Percentiles rank a stretch among this genome's conserved stretches.
Conservation (phyloP, 2,329 filamentous ascomycete genomes). For the Arachnomyces sp. region DNA sequence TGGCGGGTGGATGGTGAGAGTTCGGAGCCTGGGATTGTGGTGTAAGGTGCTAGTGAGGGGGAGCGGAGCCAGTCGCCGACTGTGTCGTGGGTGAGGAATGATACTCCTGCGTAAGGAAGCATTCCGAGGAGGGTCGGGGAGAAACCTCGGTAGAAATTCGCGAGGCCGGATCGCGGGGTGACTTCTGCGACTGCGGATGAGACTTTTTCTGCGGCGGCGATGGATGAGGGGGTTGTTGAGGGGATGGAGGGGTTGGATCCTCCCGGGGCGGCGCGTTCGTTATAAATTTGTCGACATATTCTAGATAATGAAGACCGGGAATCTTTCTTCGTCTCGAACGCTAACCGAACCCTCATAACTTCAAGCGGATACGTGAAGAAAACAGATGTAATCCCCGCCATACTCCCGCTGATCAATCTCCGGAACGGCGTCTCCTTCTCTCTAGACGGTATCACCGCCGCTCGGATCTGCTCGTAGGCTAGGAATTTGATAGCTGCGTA, state of each 20-base stretch:
- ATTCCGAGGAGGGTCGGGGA: constrained; percentile 84
- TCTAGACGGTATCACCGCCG: constrained; percentile 61
- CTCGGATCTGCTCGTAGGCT: constrained; percentile 91
- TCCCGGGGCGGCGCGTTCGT: constrained; percentile 47
- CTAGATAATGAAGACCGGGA: constrained; percentile 61
- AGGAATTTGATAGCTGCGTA: constrained; percentile 98
- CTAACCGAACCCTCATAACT: constrained; percentile 82
- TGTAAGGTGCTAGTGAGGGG: constrained; percentile 60
- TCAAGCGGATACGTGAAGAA: constrained; percentile 96
- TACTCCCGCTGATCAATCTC: constrained; percentile 44
- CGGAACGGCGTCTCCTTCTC: constrained; percentile 73
- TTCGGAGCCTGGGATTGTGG: constrained; percentile 60
- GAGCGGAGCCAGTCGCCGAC: constrained; percentile 74
- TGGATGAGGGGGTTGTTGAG: constrained; percentile 26
- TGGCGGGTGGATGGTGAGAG: constrained; percentile 27
- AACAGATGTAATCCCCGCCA: constrained; percentile 73
- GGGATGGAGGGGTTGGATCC: constrained; percentile 11
- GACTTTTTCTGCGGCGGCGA: constrained; percentile 29
- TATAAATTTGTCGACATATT: constrained; percentile 81
- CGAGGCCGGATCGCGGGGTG: constrained; percentile 59
- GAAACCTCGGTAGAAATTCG: constrained; percentile 95
- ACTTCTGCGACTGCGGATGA: constrained; percentile 41
- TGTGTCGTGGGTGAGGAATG: constrained; percentile 91
- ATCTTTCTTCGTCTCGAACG: constrained; percentile 81
- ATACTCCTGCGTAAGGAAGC: constrained; percentile 92